Base-by-base conservation (phyloP, 108 stramenopile species). In the Conticribra guillardii region DNA sequence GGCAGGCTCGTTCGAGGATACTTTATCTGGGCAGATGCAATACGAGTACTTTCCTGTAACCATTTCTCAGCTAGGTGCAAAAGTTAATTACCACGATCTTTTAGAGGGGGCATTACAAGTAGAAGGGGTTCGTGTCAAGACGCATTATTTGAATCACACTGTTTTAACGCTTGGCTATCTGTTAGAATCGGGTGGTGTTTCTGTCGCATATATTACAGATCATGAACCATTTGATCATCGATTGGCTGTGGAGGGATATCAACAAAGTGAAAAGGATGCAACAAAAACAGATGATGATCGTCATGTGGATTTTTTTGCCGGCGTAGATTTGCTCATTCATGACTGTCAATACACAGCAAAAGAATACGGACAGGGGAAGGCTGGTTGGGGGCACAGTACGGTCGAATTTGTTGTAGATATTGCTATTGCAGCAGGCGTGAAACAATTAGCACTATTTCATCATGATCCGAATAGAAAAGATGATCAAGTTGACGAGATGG, bases 351-450 rank as follows among this genome's bases (percentile, higher is more conserved):
- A 75, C 49, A 61, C 60, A 18, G 67, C 68, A 7, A 26, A 34
- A 29, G 59, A 75, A 46, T 75, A 75, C 23, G 55, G 44, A 19
- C 54, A 55, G 27, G 67, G 67, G 0, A 75, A 68, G 33, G 41
- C 47, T 7, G 50, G 49, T 49, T 75, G 68, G 67, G 74, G 74
- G n/a, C 74, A 75, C 53, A 61, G 59, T 26, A 75, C 74, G 3
- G 59, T 75, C 17, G 74, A 75, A 54, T 75, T 69, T 47, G 74
- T 69, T 17, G 74, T 75, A 2, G 74, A 75, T 61, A 33, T 75
- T 26, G 74, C 74, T 22, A 27, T 75, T 4, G 58, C 67, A 30
- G 74, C 68, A 1, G 59, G 49, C 17, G 74, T 69, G 4, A 59
- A 62, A 21, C 45, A 69, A 37, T 54, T 75, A 46, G 67, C 49